phyloP scores from a whole-genome alignment of 164 flowering plant species.

The Kalanchoe fedtschenkoi region DNA sequence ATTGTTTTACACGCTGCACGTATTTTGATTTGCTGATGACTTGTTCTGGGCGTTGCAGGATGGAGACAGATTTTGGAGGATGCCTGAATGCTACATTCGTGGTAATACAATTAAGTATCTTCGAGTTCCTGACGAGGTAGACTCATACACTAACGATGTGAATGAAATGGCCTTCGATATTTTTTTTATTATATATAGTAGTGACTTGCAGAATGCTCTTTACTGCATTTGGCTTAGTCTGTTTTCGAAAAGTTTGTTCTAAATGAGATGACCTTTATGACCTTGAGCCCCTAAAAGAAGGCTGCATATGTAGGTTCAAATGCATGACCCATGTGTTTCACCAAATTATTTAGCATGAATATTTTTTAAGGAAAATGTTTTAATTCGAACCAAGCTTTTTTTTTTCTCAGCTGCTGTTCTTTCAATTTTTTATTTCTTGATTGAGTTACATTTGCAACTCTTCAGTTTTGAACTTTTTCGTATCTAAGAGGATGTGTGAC shows the following conservation, averaged over 20 bases:
- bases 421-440: background rate
- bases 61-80: constrained; percentile 96
- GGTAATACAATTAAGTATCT: constrained; percentile 98
- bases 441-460: background rate
- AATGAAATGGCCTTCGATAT: background rate
- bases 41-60: constrained; percentile 34
- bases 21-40: constrained; percentile 2
- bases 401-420: background rate
- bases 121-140: constrained; percentile 97
- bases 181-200: background rate
- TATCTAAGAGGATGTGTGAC: too few relatives aligned
- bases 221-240: background rate
- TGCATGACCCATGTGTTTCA: too few relatives aligned
- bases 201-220: background rate
- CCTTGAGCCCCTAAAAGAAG: too few relatives aligned
- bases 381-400: background rate
- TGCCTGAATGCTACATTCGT: constrained; percentile 96
- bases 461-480: background rate
- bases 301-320: too few relatives aligned
- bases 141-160: background rate
- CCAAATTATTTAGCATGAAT: too few relatives aligned
- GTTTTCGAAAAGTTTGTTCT: too few relatives aligned
- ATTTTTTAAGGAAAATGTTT: background rate
- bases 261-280: too few relatives aligned
- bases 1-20: background rate